Evolutionary conservation across 768 basidiomycete genomes (phyloP), one percentile per base, ranked within the genome.

Genomic region (Lactarius tabidus): DNA sequence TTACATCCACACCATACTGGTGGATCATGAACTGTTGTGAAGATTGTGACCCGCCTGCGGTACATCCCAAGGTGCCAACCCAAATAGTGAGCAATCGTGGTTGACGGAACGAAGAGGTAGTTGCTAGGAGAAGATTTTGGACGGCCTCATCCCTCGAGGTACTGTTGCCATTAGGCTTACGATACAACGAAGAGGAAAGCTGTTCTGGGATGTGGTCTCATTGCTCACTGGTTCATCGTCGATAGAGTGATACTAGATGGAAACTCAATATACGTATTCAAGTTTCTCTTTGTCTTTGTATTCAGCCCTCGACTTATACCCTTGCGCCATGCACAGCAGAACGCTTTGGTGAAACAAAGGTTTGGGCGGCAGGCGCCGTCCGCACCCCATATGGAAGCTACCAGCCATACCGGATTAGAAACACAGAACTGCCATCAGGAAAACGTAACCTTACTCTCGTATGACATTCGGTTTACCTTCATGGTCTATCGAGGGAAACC

Each of bases 271-370:
- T 2, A 45, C 41, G 14, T 62, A 62, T 20, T 29, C 33, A 35
- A 4, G 33, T 4, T 38, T 15, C 39, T 28, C 4, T 26, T 17
- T 6, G 10, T 10, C 3, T 18, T 7, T n/a, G 36, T 55, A 55
- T 23, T 18, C 35, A 4, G 60, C 60, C 38, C 17, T 53, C 1
- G 61, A 52, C 26, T 31, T 31, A 53, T 62, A 62, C 26, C 26
- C 23, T 7, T 31, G 26, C 8, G 41, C 36, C 53, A 54, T 54
- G 28, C 33, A 29, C 1, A 28, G 10, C 8, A 5, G 10, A n/a
- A 62, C 60, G n/a, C 60, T 62, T 18, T 38, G 9, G 18, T 62
- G 60, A 28, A 62, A 62, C 8, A 26, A 20, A 6, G 61, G 53
- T 3, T 36, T 10, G 2, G 18, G 52, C 9, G 52, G 61, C 9